Evolutionary conservation across 768 basidiomycete genomes (phyloP).

Genomic region (Tylopilus plumbeoviolaceoides): DNA sequence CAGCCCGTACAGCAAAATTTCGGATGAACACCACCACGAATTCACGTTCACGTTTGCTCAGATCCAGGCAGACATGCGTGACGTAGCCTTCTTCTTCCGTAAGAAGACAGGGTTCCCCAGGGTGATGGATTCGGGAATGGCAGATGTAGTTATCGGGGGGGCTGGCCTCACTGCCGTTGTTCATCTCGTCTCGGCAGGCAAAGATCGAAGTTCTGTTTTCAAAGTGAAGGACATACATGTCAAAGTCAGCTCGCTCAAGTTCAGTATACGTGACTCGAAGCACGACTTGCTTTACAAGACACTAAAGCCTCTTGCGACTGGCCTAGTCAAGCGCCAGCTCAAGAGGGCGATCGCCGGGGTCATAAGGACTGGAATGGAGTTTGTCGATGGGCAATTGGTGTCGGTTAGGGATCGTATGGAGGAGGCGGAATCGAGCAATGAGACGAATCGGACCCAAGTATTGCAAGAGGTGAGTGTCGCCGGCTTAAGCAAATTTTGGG

Average conservation of each 20-base stretch:
- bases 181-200: conserved; percentile 55
- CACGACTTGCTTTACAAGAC: conserved; percentile 89
- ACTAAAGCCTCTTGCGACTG: conserved; percentile 71
- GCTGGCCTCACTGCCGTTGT: conserved; percentile 70
- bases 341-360: conserved; percentile 59
- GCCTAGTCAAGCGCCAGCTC: conserved; percentile 73
- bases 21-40: conserved; percentile 64
- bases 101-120: conserved; percentile 83
- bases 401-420: conserved; percentile 80
- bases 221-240: conserved; percentile 66
- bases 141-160: conserved; percentile 83
- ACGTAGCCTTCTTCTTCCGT: conserved; percentile 87
- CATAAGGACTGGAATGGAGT: conserved; percentile 77
- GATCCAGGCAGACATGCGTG: conserved; percentile 91
- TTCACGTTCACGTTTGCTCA: conserved; percentile 76
- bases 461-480: conserved; percentile 51
- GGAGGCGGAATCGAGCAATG: conserved; percentile 48
- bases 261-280: conserved; percentile 87
- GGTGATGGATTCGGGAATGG: conserved; percentile 76
- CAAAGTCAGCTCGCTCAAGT: conserved; percentile 85
- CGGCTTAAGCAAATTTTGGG: neutral
- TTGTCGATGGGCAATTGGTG: conserved; percentile 85
- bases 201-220: conserved; percentile 68
- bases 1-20: conserved; percentile 59
- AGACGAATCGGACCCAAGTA: conserved; percentile 42